These are phyloP conservation scores for Penicillium sp. DNA, from an alignment of 2,329 filamentous ascomycete genomes.

Conservation along the genomic window DNA sequence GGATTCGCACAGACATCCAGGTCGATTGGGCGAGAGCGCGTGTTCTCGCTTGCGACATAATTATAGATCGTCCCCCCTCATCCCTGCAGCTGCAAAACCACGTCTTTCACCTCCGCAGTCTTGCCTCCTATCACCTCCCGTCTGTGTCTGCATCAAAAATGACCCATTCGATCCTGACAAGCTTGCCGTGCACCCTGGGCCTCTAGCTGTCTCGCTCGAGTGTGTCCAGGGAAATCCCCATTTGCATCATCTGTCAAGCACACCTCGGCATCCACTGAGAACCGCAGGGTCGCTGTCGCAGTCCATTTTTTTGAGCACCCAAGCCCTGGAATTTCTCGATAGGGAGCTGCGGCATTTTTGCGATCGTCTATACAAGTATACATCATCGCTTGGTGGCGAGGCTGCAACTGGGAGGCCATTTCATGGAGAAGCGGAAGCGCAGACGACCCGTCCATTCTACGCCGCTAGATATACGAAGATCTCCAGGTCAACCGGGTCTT, in stretches of 20 bases:
- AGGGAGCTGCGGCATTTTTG: too few species aligned
- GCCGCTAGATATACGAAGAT: background rate
- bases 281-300: too few species aligned
- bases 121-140: constrained; percentile 15
- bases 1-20: constrained; percentile 2
- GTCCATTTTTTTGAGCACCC: background rate
- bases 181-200: background rate
- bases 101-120: constrained; percentile 28
- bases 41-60: constrained; percentile 22
- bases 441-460: constrained; percentile 2
- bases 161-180: constrained; percentile 4
- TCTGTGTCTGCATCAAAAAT: constrained; percentile 4
- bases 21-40: constrained; percentile 11
- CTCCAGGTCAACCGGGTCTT: background rate
- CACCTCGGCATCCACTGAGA: too few species aligned
- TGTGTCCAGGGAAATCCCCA: background rate
- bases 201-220: background rate
- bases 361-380: background rate
- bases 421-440: constrained; percentile 20
- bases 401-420: constrained; percentile 7
- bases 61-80: constrained; percentile 29
- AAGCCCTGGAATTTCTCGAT: too few species aligned
- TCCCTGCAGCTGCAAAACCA: constrained; percentile 37
- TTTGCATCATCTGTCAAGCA: background rate
- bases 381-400: background rate